phyloP scores from a whole-genome alignment of 2,329 filamentous ascomycete species.

The Microdochium bolleyi region DNA sequence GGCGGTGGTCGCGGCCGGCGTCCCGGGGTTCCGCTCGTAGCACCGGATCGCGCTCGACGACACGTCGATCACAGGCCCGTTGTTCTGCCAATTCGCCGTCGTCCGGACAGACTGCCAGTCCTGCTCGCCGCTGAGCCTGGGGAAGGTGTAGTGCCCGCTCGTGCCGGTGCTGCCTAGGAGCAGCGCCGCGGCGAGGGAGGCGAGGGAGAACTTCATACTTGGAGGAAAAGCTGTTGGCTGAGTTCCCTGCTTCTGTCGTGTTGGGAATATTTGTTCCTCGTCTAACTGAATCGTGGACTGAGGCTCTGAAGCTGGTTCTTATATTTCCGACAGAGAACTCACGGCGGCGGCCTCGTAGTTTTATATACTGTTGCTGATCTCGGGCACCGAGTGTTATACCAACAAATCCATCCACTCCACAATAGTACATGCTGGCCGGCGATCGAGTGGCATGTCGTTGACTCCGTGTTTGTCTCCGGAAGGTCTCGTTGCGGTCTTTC shows the following conservation, averaged over 20 bases:
- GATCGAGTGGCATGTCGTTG: no score
- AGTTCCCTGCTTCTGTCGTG: no score
- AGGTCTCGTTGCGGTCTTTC: not conserved
- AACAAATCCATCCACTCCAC: no score
- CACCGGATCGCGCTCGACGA: conserved; percentile 30
- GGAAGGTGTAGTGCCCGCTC: conserved; percentile 15
- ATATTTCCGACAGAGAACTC: no score
- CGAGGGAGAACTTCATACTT: not conserved
- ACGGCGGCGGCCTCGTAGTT: no score
- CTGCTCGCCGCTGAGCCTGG: conserved; percentile 16
- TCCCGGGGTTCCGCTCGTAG: conserved; percentile 25
- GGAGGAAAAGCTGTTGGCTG: not conserved
- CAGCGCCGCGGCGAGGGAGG: not conserved
- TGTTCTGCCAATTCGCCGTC: conserved; percentile 34
- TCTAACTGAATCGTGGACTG: no score
- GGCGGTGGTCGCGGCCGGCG: conserved; percentile 23
- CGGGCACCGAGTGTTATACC: no score
- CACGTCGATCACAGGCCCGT: conserved; percentile 31
- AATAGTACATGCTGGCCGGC: no score
- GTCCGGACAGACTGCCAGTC: conserved; percentile 26
- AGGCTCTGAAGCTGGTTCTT: no score
- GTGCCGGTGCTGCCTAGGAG: not conserved
- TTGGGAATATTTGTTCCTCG: no score
- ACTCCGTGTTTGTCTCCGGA: no score
- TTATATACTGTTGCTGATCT: no score